phyloP scores from a whole-genome alignment of 331 rosid genomes.

The Telfairia occidentalis region DNA sequence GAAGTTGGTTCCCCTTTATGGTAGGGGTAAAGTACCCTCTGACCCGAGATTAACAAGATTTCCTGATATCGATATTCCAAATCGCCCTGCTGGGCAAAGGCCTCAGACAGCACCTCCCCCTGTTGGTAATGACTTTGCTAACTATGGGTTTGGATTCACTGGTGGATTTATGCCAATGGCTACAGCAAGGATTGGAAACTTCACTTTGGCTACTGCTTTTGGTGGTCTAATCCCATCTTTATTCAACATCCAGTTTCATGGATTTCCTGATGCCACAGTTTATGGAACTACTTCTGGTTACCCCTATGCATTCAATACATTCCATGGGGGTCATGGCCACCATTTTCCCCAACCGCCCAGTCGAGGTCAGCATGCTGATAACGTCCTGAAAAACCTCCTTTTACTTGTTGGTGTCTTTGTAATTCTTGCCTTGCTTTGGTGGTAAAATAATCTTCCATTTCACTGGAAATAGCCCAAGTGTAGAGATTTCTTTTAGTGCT shows the following conservation, averaged over 20 bases:
- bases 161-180: conserved; percentile 84
- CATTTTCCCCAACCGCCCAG: conserved; percentile 35
- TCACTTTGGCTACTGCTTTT: conserved; percentile 74
- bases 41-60: conserved; percentile 75
- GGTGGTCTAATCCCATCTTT: conserved; percentile 75
- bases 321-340: conserved; percentile 55
- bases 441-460: conserved; percentile 17
- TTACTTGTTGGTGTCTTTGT: conserved; percentile 60
- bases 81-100: conserved; percentile 76
- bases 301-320: conserved; percentile 48
- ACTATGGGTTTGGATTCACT: conserved; percentile 61
- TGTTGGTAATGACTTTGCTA: conserved; percentile 39
- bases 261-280: conserved; percentile 69
- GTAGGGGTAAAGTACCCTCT: conserved; percentile 66
- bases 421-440: conserved; percentile 55
- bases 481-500: conserved; percentile 2
- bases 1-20: conserved; percentile 83
- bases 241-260: conserved; percentile 64
- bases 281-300: conserved; percentile 81
- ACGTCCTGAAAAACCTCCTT: conserved; percentile 59
- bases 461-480: background rate
- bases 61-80: conserved; percentile 66
- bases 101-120: conserved; percentile 61
- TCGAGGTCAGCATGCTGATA: conserved; percentile 62
- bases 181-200: conserved; percentile 62